phyloP scores from a whole-genome alignment of 345 rosid species.

The Clarkia xantiana region DNA sequence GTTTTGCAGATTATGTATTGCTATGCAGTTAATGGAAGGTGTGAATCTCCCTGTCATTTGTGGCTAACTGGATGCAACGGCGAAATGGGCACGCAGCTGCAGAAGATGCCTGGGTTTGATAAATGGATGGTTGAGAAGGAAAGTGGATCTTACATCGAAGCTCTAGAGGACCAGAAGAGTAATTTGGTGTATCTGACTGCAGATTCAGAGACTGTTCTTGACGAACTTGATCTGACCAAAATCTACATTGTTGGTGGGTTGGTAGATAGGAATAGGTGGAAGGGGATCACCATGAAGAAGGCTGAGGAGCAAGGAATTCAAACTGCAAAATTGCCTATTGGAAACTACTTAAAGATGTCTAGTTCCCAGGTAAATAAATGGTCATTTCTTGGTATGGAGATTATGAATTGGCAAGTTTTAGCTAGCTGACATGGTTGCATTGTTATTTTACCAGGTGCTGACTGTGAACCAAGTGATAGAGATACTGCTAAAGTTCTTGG shows the following conservation, averaged over 20 bases:
- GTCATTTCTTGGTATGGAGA: background rate
- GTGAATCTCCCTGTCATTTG: constrained; percentile 44
- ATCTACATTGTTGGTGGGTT: constrained; percentile 73
- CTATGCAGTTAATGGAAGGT: constrained; percentile 73
- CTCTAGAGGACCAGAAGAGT: constrained; percentile 51
- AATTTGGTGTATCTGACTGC: constrained; percentile 80
- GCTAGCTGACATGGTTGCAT: background rate
- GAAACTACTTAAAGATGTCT: constrained; percentile 81
- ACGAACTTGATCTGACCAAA: constrained; percentile 44
- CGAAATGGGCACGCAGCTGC: constrained; percentile 53
- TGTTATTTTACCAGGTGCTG: constrained; percentile 41
- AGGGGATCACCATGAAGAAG: constrained; percentile 81
- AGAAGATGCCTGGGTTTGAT: constrained; percentile 67
- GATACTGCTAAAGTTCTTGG: constrained; percentile 72
- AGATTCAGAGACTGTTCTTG: constrained; percentile 59
- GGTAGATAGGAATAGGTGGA: constrained; percentile 89
- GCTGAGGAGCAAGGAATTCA: constrained; percentile 82
- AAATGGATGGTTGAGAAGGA: constrained; percentile 93
- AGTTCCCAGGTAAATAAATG: constrained; percentile 65
- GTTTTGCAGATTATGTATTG: constrained; percentile 71
- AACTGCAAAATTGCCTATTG: constrained; percentile 78
- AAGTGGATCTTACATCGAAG: constrained; percentile 46
- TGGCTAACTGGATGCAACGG: constrained; percentile 83
- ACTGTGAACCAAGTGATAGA: constrained; percentile 93
- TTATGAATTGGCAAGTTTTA: background rate